Evolutionary conservation across 169 alveolate genomes (phyloP), one percentile per base, ranked within the genome.

Genomic region (Plasmodium reichenowi): DNA sequence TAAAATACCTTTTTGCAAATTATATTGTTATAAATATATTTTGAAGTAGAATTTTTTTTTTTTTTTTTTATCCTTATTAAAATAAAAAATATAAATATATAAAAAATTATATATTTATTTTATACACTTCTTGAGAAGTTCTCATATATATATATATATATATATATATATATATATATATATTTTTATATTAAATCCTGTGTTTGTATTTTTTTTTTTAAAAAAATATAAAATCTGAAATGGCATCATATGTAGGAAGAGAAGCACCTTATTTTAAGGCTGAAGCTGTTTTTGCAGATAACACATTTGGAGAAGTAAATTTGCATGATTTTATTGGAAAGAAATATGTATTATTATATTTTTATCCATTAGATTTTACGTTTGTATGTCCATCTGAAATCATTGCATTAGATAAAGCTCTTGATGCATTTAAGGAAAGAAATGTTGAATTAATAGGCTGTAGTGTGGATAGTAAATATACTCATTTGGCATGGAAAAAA

Each of bases 351-450:
- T 97, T 98, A 50, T 95, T 99, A 32, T 99, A 98, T 97, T 98
- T 98, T 96, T 99, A 99, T 94, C 99, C 99, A 22, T 93, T 98
- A 83, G 99, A 99, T 93, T 99, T 99, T 94, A 99, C 99, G 48
- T 99, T 98, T 80, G 99, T 99, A 24, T 99, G 99, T 94, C 99
- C 99, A 32, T 98, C 99, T 45, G 99, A 99, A 94, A 98, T 98
- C 71, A 93, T 97, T 68, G 99, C 98, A 32, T 98, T 98, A 95
- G 94, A 96, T 92, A 97, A 97, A 59, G 96, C 98, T 17, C 93
- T 97, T 12, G 96, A 97, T 29, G 98, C 97, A 60, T 98, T 99
- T 95, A 97, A 97, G 89, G 97, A 95, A 91, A 91, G 96, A 70
- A 95, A 96, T 85, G 97, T 95, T 47, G 98, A 97, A 88, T 96